Evolutionary conservation across 2,329 filamentous ascomycete genomes (phyloP), one percentile per base, ranked within the genome.

Genomic region (Sarocladium kiliense): DNA sequence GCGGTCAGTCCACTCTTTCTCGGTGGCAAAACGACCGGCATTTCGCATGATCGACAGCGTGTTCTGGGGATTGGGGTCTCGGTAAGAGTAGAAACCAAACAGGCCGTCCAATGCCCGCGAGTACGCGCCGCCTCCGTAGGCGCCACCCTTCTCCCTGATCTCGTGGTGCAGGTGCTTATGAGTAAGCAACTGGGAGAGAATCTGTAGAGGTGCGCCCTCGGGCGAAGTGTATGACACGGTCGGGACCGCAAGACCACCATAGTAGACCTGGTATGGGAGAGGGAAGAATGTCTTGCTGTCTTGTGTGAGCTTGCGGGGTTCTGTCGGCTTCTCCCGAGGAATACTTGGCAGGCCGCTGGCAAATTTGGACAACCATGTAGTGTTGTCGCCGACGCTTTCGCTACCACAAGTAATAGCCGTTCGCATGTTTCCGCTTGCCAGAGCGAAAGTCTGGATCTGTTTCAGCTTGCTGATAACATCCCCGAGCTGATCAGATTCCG

Each of bases 121-220:
- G 68, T 91, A 93, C 1, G 94, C 93, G 14, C 92, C 91, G 21
- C 91, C 94, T 44, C 94, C 94, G 63, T 99, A 99, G 0, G 94
- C 94, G 36, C 94, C 94, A 30, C 94, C 94, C 72, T 97, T 97
- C 68, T 99, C 94, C 55, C 94, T 89, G 61, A 99, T 97, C 71
- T 97, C 94, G 62, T 96, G 93, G 68, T 99, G 94, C 26, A 99
- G 79, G 66, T 97, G 89, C 71, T 96, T 97, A 74, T 99, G 93
- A 0, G 93, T 97, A 30, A 99, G 81, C 18, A 99, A 83, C 68
- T 97, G 91, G 12, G 92, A 86, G 21, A 99, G 84, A 39, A 97
- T 88, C 64, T 93, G 91, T 16, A 97, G 84, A 0, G 91, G 82
- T 1, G 94, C 90, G 39, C 88, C 86, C 54, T 88, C 80, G 0